Conservation (phyloP, 352 stramenopile species). For the Globisporangium spiculum region DNA sequence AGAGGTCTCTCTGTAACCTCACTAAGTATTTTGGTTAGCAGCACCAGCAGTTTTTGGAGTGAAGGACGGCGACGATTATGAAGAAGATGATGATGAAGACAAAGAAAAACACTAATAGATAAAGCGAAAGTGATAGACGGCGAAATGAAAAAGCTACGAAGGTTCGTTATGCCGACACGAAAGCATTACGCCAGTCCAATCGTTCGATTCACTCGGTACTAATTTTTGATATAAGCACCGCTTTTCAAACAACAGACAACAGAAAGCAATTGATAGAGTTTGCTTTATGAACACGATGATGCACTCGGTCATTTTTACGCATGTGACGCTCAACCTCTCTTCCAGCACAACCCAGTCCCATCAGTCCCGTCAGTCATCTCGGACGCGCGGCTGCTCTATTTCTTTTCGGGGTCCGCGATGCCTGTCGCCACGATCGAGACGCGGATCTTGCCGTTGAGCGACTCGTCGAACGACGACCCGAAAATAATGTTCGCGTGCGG, state of each 20-base stretch:
- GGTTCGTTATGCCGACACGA: neutral
- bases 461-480: slow-evolving; percentile 82
- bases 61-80: neutral
- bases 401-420: slow-evolving; percentile 79
- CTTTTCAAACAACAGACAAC: neutral
- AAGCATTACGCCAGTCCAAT: neutral
- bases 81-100: neutral
- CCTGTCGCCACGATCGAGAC: slow-evolving; percentile 87
- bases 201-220: neutral
- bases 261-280: neutral
- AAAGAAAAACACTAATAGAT: neutral
- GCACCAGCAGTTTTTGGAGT: neutral
- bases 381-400: slow-evolving; percentile 32
- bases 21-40: neutral
- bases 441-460: slow-evolving; percentile 74
- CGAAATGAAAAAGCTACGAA: neutral
- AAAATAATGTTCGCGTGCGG: slow-evolving; percentile 89
- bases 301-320: neutral
- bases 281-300: neutral
- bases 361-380: neutral
- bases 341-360: neutral
- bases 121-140: neutral
- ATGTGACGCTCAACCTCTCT: neutral
- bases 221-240: slow-evolving; percentile 14
- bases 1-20: slow-evolving; percentile 19